phyloP scores from a whole-genome alignment of 1,139 yeast genomes.

The Wickerhamomyces sp. region DNA sequence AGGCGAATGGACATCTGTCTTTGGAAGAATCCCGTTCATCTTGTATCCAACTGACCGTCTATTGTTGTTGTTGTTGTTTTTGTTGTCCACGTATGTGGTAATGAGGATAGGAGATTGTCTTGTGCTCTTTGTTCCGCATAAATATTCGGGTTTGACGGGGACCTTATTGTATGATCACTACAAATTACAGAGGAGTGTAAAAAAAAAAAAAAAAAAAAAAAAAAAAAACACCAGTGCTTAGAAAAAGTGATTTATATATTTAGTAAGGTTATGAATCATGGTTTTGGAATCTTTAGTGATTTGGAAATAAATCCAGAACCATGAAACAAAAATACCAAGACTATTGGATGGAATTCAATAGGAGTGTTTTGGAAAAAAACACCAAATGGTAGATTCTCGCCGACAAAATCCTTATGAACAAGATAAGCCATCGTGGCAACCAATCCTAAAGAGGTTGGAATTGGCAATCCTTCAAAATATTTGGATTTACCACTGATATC shows the following conservation, averaged over 20 bases:
- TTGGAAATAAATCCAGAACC: constrained; percentile 94
- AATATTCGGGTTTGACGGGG: too few relatives aligned
- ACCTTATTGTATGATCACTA: too few relatives aligned
- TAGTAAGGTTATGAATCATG: constrained; percentile 43
- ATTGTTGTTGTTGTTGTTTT: too few relatives aligned
- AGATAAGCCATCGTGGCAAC: constrained; percentile 66
- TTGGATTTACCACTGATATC: constrained; percentile 23
- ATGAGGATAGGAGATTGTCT: too few relatives aligned
- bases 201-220: too few relatives aligned
- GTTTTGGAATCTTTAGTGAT: constrained; percentile 86
- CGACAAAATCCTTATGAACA: constrained; percentile 43
- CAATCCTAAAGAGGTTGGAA: constrained; percentile 78
- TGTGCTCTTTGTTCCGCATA: too few relatives aligned
- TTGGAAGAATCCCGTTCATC: constrained; percentile 24
- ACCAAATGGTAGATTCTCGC: constrained; percentile 60
- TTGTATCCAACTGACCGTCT: not conserved
- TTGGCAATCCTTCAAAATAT: constrained; percentile 86
- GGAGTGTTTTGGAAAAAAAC: constrained; percentile 44
- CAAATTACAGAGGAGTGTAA: too few relatives aligned
- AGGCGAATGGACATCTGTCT: constrained; percentile 30
- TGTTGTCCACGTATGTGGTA: too few relatives aligned
- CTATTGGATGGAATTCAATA: constrained; percentile 71
- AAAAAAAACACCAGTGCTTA: too few relatives aligned
- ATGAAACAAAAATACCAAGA: constrained; percentile 60
- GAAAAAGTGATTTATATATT: too few relatives aligned